A percentile compares a stretch with the other conserved stretches of the same genome.
Evolutionary conservation across 495 filamentous ascomycete species (phyloP).

Genomic region (Neurospora sp.): DNA sequence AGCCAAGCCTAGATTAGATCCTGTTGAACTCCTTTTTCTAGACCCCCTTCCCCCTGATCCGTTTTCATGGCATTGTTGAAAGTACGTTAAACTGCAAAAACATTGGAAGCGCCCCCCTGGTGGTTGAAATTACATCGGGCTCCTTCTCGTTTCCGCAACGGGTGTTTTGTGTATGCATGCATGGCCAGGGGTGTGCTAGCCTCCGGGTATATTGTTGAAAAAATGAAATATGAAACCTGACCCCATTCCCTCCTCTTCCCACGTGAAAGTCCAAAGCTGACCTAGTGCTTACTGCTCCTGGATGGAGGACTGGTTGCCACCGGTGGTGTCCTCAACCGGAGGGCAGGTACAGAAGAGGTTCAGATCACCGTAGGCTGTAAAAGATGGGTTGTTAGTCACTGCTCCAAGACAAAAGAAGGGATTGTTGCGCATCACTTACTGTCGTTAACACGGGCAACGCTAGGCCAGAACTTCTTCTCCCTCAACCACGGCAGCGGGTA

Average conservation of each 20-base stretch:
- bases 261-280: neutral
- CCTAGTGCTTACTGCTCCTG: constrained; percentile 6
- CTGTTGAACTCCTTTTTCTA: constrained; percentile 7
- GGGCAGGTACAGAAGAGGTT: constrained; percentile 95
- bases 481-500: constrained; percentile 78
- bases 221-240: neutral
- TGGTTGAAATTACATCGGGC: neutral
- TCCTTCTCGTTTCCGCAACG: neutral
- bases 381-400: constrained; percentile 18
- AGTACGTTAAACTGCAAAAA: neutral
- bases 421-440: constrained; percentile 42
- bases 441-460: constrained; percentile 82
- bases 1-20: neutral
- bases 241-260: neutral
- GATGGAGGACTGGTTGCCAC: constrained; percentile 14
- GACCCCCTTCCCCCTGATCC: neutral
- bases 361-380: constrained; percentile 69
- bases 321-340: constrained; percentile 59
- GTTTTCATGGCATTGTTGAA: neutral
- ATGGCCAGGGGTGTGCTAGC: neutral
- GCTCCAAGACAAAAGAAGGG: too few species aligned
- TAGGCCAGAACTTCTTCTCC: constrained; percentile 99
- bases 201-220: neutral
- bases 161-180: too few species aligned
- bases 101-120: neutral